These are phyloP conservation scores for Lodderomyces theae DNA, from an alignment of 1,139 yeast genomes.

Conservation along the genomic window DNA sequence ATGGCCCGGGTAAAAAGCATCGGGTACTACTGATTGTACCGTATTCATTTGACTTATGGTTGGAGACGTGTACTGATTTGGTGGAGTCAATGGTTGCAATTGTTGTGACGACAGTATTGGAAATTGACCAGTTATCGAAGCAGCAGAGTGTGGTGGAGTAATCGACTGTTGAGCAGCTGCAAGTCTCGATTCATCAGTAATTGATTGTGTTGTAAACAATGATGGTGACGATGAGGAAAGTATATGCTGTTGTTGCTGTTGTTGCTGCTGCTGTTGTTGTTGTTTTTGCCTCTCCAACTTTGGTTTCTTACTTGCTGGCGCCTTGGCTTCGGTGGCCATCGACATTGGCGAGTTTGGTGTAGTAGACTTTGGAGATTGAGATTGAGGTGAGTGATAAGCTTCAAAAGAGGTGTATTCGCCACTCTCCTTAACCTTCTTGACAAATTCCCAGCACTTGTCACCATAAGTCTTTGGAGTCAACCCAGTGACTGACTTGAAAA, in stretches of 20 bases:
- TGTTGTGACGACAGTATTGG: slow-evolving; percentile 2
- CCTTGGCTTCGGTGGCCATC: background rate
- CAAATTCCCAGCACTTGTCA: slow-evolving; percentile 76
- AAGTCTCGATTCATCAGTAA: slow-evolving; percentile 4
- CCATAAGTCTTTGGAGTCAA: slow-evolving; percentile 88
- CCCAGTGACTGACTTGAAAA: slow-evolving; percentile 80
- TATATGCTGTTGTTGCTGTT: background rate
- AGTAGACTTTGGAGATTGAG: slow-evolving; percentile 10
- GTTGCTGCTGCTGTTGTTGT: background rate
- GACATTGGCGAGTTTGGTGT: slow-evolving; percentile 2
- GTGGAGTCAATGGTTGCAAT: slow-evolving; percentile 12
- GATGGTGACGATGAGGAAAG: slow-evolving; percentile 1
- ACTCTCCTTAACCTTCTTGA: slow-evolving; percentile 37
- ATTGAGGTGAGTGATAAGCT: slow-evolving; percentile 8
- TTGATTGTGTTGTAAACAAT: slow-evolving; percentile 6
- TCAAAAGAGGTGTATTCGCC: slow-evolving; percentile 17
- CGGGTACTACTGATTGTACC: slow-evolving; percentile 9
- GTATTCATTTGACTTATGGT: slow-evolving; percentile 8
- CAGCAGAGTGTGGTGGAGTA: slow-evolving; percentile 3
- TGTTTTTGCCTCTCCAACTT: slow-evolving; percentile 4
- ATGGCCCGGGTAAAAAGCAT: slow-evolving; percentile 6
- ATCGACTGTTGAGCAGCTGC: slow-evolving; percentile 1
- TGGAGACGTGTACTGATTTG: slow-evolving; percentile 9
- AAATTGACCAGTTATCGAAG: slow-evolving; percentile 5
- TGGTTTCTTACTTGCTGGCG: slow-evolving; percentile 5